Conservation (phyloP, 805 yeast genomes). For the Pichia deserticola region DNA sequence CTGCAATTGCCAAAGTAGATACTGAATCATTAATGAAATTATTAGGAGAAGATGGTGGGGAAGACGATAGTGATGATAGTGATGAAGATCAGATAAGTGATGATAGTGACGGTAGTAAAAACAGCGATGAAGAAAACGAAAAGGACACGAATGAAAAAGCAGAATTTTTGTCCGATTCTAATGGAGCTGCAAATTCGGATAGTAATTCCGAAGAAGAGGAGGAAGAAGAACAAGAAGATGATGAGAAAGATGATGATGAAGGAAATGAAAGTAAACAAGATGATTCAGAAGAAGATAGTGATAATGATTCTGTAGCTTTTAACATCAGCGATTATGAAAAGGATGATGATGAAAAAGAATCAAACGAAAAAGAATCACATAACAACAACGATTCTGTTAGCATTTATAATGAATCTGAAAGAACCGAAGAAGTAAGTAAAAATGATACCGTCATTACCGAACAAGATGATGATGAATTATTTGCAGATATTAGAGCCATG, state of each 20-base stretch:
- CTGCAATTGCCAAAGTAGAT: slow-evolving; percentile 2
- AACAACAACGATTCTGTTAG: background rate
- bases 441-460: background rate
- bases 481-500: slow-evolving; percentile 1
- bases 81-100: background rate
- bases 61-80: background rate
- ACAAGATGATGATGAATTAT: background rate
- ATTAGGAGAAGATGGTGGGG: background rate
- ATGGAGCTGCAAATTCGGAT: background rate
- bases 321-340: background rate
- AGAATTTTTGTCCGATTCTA: background rate
- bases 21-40: background rate
- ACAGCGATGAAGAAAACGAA: background rate
- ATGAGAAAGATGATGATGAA: too few species aligned
- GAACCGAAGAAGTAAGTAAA: background rate
- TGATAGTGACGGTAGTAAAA: slow-evolving; percentile 1
- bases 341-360: background rate
- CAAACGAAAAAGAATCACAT: background rate
- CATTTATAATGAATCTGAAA: background rate
- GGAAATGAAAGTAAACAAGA: background rate
- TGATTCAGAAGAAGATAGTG: too few species aligned
- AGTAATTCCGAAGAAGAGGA: background rate
- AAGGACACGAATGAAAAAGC: background rate
- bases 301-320: background rate
- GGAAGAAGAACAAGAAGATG: too few species aligned